Conservation (phyloP, 306 rosid species). For the Glycine soja region DNA sequence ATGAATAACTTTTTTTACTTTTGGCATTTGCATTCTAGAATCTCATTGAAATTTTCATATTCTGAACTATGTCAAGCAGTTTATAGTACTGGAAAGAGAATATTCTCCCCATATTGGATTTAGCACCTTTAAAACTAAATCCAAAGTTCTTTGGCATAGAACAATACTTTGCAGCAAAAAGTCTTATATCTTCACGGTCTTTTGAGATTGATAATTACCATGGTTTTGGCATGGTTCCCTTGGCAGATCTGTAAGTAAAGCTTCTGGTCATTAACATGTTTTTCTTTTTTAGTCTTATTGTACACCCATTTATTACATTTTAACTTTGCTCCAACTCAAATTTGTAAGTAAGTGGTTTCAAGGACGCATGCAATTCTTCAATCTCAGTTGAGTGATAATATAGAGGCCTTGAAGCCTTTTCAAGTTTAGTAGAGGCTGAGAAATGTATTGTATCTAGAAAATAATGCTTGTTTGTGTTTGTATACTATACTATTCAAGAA, state of each 20-base stretch:
- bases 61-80: neutral
- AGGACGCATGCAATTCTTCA: neutral
- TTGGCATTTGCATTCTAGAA: constrained; percentile 19
- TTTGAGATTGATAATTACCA: constrained; percentile 80
- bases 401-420: neutral
- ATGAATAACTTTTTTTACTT: constrained; percentile 12
- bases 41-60: neutral
- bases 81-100: constrained; percentile 69
- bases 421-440: constrained; percentile 13
- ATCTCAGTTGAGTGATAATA: constrained; percentile 25
- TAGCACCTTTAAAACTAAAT: constrained; percentile 52
- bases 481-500: neutral
- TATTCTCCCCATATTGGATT: constrained; percentile 69
- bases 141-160: constrained; percentile 59
- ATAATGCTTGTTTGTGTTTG: neutral
- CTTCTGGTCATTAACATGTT: constrained; percentile 13
- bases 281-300: constrained; percentile 26
- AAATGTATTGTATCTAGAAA: constrained; percentile 23
- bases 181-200: constrained; percentile 77
- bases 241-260: constrained; percentile 87
- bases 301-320: constrained; percentile 2
- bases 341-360: constrained; percentile 6
- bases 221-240: constrained; percentile 93
- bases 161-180: constrained; percentile 75
- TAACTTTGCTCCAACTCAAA: neutral